phyloP scores from a whole-genome alignment of 106 monocot genomes.

The Allium sativum region DNA sequence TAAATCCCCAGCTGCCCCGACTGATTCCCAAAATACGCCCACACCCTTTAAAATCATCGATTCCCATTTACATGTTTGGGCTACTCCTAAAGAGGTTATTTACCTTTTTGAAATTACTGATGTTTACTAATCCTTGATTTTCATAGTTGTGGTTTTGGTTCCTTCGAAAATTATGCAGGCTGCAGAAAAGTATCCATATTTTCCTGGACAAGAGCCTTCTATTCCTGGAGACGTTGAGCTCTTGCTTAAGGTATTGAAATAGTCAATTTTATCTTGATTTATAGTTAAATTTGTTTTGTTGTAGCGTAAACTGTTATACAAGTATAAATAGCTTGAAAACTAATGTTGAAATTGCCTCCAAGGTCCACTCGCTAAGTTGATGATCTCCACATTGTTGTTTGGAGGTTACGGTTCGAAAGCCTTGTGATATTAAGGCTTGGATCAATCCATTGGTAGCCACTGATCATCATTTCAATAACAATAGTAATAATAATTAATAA shows the following conservation, averaged over 20 bases:
- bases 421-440: too few relatives aligned
- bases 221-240: constrained; percentile 49
- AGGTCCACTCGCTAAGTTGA: too few relatives aligned
- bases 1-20: background rate
- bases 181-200: constrained; percentile 42
- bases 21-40: constrained; percentile 11
- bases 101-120: background rate
- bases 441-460: too few relatives aligned
- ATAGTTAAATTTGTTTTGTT: too few relatives aligned
- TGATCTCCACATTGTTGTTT: too few relatives aligned
- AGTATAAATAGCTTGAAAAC: too few relatives aligned
- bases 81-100: constrained; percentile 58
- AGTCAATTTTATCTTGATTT: too few relatives aligned
- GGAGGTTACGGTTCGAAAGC: too few relatives aligned
- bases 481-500: too few relatives aligned
- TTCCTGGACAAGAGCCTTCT: constrained; percentile 57
- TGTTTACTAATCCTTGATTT: background rate
- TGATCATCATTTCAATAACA: too few relatives aligned
- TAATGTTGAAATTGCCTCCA: too few relatives aligned
- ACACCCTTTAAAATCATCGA: constrained; percentile 35
- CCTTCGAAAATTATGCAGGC: constrained; percentile 22
- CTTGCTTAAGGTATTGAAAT: constrained; percentile 49
- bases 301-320: too few relatives aligned
- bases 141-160: background rate
- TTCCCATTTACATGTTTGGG: constrained; percentile 90